Base-by-base conservation (phyloP, 176 grass and related monocot species). In the Phoenix dactylifera region DNA sequence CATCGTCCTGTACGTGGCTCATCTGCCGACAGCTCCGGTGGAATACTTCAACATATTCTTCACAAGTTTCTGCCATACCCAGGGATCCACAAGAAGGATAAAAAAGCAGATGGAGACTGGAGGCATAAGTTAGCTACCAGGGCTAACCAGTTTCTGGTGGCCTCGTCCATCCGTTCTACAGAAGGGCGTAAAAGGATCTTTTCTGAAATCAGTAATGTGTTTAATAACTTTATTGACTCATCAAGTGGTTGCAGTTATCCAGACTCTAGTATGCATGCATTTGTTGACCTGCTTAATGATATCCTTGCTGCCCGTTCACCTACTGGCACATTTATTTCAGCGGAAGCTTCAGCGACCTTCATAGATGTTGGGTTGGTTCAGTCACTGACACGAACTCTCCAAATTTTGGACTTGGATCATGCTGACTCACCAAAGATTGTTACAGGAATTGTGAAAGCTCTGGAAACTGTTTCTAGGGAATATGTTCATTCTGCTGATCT, bases 231-330 rank as follows among this genome's bases (percentile, higher is more conserved):
- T 39, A 69, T 81, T 5, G 76, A 83, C 10, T 81, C 76, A 58
- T 77, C 84, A 52, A 58, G 70, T 26, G 70, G 70, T 55, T 83
- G 68, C 56, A 89, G 72, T 52, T 63, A 70, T 48, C 70, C 84
- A 39, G 65, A 85, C 59, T 74, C 68, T 54, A 85, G 79, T 68
- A 83, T 98, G 93, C 85, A 83, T 83, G 66, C 71, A 0, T 88
- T 85, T 67, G 81, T 92, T 72, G 93, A 98, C 79, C 76, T 89
- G 32, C 81, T 98, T 61, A 98, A 92, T 61, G 93, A 98, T 79
- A 98, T 98, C 66, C 76, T 98, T 39, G 77, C 81, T 74, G 84
- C 93, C n/a, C 93, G 93, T 32, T 98, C 93, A 25, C 87, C 87
- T 68, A 92, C 93, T 53, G 93, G 93, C 22, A 83, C 93, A 59